A percentile compares a stretch with the other conserved stretches of the same genome.
phyloP scores from a whole-genome alignment of 2,329 filamentous ascomycete genomes.

The Claviceps arundinis region DNA sequence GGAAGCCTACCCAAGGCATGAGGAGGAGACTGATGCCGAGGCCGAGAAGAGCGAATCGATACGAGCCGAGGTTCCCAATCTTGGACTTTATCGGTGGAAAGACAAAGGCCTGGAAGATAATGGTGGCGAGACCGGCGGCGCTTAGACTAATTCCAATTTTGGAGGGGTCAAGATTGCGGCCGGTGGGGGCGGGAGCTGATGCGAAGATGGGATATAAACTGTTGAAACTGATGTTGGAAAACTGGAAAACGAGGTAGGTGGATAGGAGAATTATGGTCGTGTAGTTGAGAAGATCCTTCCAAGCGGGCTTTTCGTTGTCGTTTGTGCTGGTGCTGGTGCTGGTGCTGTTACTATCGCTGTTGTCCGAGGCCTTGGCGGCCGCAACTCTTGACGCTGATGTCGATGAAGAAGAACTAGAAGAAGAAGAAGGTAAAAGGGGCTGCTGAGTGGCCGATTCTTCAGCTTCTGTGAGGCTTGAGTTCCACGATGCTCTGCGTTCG shows the following conservation, averaged over 20 bases:
- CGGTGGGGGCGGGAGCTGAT: slow-evolving; percentile 59
- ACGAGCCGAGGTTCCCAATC: slow-evolving; percentile 76
- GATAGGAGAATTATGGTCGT: slow-evolving; percentile 70
- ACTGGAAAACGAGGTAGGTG: slow-evolving; percentile 86
- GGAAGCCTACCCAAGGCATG: slow-evolving; percentile 84
- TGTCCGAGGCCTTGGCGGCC: slow-evolving; percentile 7
- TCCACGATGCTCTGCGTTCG: slow-evolving; percentile 22
- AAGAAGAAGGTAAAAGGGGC: slow-evolving; percentile 17
- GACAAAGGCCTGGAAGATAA: slow-evolving; percentile 76
- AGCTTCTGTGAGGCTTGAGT: slow-evolving; percentile 19
- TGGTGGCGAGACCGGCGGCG: slow-evolving; percentile 72
- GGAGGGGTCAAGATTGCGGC: slow-evolving; percentile 59
- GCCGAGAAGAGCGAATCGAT: slow-evolving; percentile 63
- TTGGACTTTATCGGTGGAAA: slow-evolving; percentile 68
- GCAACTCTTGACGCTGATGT: slow-evolving; percentile 9
- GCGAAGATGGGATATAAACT: slow-evolving; percentile 91
- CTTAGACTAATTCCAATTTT: slow-evolving; percentile 79
- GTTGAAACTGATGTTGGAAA: slow-evolving; percentile 91
- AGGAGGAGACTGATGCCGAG: slow-evolving; percentile 72
- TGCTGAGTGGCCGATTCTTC: slow-evolving; percentile 11
- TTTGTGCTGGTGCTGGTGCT: slow-evolving; percentile 14
- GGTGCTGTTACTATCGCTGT: slow-evolving; percentile 14
- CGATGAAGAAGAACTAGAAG: slow-evolving; percentile 6
- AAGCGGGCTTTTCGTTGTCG: slow-evolving; percentile 23
- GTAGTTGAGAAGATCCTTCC: slow-evolving; percentile 54